Evolutionary conservation across 805 yeast genomes (phyloP).

Genomic region (Yamadazyma sp.): DNA sequence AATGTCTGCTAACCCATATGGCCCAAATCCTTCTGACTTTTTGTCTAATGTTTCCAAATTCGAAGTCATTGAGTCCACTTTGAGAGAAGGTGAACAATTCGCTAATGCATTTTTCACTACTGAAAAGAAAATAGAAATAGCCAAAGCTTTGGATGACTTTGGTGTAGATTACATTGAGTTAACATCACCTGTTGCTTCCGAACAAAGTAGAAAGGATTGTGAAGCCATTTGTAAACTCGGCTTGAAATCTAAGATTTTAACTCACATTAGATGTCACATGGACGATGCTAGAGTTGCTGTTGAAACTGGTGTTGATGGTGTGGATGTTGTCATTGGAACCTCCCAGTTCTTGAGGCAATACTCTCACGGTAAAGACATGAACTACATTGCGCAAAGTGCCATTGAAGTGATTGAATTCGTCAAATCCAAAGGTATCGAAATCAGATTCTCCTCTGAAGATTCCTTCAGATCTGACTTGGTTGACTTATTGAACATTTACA

Average conservation of each 20-base stretch:
- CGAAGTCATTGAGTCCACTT: slow-evolving; percentile 91
- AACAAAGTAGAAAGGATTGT: slow-evolving; percentile 89
- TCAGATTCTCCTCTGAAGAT: slow-evolving; percentile 95
- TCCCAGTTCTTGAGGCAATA: slow-evolving; percentile 92
- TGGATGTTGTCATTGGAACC: slow-evolving; percentile 96
- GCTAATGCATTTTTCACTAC: slow-evolving; percentile 95
- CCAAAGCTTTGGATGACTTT: slow-evolving; percentile 94
- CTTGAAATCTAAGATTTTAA: slow-evolving; percentile 88
- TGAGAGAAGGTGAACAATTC: slow-evolving; percentile 98
- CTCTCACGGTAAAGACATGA: slow-evolving; percentile 98
- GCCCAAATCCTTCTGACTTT: slow-evolving; percentile 91
- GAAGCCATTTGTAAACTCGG: slow-evolving; percentile 98
- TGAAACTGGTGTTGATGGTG: slow-evolving; percentile 98
- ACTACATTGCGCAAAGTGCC: slow-evolving; percentile 93
- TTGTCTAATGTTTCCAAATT: slow-evolving; percentile 85
- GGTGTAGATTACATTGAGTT: slow-evolving; percentile 98
- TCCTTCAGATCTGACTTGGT: slow-evolving; percentile 96
- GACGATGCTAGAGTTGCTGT: slow-evolving; percentile 98
- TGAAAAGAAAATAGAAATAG: slow-evolving; percentile 94
- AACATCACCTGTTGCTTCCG: slow-evolving; percentile 97
- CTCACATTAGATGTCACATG: slow-evolving; percentile 98
- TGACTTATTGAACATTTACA: slow-evolving; percentile 90
- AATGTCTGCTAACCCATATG: slow-evolving; percentile 70
- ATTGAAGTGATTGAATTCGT: slow-evolving; percentile 96
- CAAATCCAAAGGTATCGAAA: slow-evolving; percentile 94